These are phyloP conservation scores for Desmodesmus armatus DNA, from an alignment of 139 green algal species.

Conservation along the genomic window DNA sequence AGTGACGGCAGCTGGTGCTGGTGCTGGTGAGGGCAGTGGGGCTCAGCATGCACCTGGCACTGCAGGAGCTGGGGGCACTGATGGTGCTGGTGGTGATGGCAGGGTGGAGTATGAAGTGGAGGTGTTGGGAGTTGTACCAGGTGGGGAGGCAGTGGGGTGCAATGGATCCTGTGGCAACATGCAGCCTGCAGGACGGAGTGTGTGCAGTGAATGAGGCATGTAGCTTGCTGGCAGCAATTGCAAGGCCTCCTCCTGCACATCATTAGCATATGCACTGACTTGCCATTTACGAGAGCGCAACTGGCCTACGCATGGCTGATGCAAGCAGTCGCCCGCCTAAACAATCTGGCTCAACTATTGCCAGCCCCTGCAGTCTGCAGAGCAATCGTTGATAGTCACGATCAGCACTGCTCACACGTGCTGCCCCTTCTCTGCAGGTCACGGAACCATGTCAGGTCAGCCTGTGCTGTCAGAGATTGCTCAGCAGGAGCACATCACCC, in stretches of 20 bases:
- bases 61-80: no score
- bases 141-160: not conserved
- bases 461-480: conserved; percentile 21
- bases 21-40: no score
- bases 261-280: no score
- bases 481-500: not conserved
- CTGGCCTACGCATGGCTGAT: not conserved
- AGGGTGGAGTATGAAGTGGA: conserved; percentile 30
- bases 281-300: no score
- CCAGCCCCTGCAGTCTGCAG: not conserved
- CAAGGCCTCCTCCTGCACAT: not conserved
- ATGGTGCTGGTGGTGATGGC: not conserved
- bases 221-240: not conserved
- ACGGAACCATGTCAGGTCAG: conserved; percentile 15
- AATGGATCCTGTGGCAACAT: not conserved
- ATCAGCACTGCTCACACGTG: not conserved
- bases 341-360: not conserved
- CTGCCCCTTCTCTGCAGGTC: not conserved
- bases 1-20: not conserved
- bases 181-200: not conserved
- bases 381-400: not conserved
- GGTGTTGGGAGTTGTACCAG: conserved; percentile 28
- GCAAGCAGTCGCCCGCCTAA: not conserved
- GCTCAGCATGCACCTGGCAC: no score
- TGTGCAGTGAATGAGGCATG: not conserved